Percentiles rank a stretch among this genome's conserved stretches.
Evolutionary conservation across 495 filamentous ascomycete species (phyloP).

Genomic region (Penicillium herquei): DNA sequence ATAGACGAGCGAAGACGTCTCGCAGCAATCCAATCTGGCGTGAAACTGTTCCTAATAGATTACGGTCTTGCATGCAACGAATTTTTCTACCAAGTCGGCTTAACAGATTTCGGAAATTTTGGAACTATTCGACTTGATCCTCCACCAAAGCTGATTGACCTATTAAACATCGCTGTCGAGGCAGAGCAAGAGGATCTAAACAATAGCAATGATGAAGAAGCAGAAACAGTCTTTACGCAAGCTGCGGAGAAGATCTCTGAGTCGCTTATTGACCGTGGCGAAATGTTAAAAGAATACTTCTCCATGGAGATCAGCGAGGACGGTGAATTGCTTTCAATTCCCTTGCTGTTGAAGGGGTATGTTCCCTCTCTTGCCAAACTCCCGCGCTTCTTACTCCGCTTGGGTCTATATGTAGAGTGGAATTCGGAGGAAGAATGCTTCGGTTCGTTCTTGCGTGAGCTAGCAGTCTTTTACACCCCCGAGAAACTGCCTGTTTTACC

Average conservation of each 20-base stretch:
- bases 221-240: constrained; percentile 62
- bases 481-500: constrained; percentile 69
- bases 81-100: constrained; percentile 94
- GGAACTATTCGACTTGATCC: constrained; percentile 79
- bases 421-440: constrained; percentile 81
- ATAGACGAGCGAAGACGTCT: constrained; percentile 86
- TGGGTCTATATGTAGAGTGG: constrained; percentile 92
- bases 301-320: constrained; percentile 74
- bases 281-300: constrained; percentile 95
- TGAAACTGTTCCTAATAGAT: constrained; percentile 91
- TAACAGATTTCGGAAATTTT: constrained; percentile 97
- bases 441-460: constrained; percentile 75
- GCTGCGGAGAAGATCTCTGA: constrained; percentile 60
- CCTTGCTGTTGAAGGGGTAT: constrained; percentile 86
- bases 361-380: constrained; percentile 81
- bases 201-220: constrained; percentile 32
- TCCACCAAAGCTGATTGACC: constrained; percentile 64
- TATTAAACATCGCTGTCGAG: constrained; percentile 72
- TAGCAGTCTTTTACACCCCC: constrained; percentile 91
- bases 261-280: constrained; percentile 68
- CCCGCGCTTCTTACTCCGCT: constrained; percentile 79
- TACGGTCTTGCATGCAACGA: constrained; percentile 86
- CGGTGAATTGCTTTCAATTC: constrained; percentile 75
- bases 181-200: constrained; percentile 48
- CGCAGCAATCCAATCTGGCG: constrained; percentile 87